Evolutionary conservation across 805 yeast species (phyloP).

Genomic region (Hanseniaspora singularis): DNA sequence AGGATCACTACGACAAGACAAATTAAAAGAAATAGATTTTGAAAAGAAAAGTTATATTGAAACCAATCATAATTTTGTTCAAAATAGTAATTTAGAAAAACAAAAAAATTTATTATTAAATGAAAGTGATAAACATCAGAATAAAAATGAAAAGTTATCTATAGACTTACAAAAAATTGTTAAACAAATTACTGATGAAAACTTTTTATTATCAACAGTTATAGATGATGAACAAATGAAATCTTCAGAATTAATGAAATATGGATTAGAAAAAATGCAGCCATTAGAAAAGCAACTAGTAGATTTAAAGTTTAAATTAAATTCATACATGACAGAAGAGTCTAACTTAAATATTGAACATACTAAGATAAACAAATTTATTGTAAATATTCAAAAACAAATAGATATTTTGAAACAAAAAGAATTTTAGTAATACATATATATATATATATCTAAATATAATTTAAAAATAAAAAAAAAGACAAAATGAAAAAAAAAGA

Average conservation of each 20-base stretch:
- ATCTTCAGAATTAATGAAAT: constrained; percentile 9
- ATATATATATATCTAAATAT: no score
- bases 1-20: constrained; percentile 7
- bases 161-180: neutral
- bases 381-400: constrained; percentile 2
- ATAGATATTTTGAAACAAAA: neutral
- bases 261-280: constrained; percentile 11
- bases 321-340: neutral
- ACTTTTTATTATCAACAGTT: constrained; percentile 13
- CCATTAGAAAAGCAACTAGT: constrained; percentile 2
- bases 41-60: constrained; percentile 18
- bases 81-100: neutral
- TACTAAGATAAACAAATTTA: neutral
- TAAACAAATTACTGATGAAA: constrained; percentile 11
- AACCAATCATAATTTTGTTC: neutral
- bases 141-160: constrained; percentile 2
- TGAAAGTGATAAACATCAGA: neutral
- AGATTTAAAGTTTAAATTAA: neutral
- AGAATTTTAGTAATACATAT: neutral
- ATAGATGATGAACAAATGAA: constrained; percentile 11
- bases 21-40: no score
- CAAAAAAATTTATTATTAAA: neutral
- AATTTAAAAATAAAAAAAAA: no score
- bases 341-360: neutral
- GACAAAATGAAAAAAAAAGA: neutral